phyloP scores from a whole-genome alignment of 192 early-diverging fungal species.

The Entophlyctis luteolus region DNA sequence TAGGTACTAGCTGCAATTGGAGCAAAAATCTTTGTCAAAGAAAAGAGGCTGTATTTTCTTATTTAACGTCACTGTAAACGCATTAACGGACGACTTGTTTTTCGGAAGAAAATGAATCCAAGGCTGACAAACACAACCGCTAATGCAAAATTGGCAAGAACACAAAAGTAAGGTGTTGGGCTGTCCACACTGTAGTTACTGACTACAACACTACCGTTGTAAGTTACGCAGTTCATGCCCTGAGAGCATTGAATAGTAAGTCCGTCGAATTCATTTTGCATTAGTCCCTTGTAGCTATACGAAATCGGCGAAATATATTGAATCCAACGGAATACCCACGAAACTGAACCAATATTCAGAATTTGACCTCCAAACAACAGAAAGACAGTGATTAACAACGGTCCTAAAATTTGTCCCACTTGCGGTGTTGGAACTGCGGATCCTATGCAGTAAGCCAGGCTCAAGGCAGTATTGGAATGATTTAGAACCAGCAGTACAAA shows the following conservation, averaged over 20 bases:
- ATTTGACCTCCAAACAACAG: conserved; percentile 46
- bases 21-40: too few species aligned
- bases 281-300: conserved; percentile 43
- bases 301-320: conserved; percentile 42
- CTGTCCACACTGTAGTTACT: background rate
- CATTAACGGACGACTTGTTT: conserved; percentile 21
- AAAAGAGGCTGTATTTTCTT: too few species aligned
- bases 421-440: conserved; percentile 37
- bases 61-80: conserved; percentile 33
- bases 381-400: conserved; percentile 42
- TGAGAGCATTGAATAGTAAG: conserved; percentile 29
- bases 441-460: conserved; percentile 40
- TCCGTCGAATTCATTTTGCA: conserved; percentile 48
- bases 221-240: conserved; percentile 11
- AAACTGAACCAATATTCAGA: conserved; percentile 34
- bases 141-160: conserved; percentile 27
- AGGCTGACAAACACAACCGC: conserved; percentile 13
- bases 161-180: conserved; percentile 24
- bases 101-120: conserved; percentile 26
- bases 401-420: conserved; percentile 45
- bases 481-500: conserved; percentile 25
- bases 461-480: conserved; percentile 28
- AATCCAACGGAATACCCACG: conserved; percentile 37
- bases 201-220: conserved; percentile 18
- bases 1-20: too few species aligned